A percentile compares a stretch with the other conserved stretches of the same genome.
phyloP scores from a whole-genome alignment of 2,329 filamentous ascomycete genomes.

The Lasiodiplodia citricola region DNA sequence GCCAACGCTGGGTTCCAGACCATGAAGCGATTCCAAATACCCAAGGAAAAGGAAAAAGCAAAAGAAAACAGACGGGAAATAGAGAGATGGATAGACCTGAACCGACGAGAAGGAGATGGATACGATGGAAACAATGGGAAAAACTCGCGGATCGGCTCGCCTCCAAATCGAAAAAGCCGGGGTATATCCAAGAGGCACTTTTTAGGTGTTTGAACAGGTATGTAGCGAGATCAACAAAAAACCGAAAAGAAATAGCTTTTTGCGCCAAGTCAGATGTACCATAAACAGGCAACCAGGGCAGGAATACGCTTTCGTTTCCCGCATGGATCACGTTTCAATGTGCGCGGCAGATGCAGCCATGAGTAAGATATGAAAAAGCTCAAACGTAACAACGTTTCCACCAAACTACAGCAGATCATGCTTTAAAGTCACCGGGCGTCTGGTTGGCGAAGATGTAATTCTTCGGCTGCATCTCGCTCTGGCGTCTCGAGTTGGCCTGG shows the following conservation, averaged over 20 bases:
- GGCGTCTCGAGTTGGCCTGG: constrained; percentile 32
- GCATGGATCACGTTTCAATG: constrained; percentile 11
- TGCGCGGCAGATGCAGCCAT: constrained; percentile 12
- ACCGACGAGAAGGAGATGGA: constrained; percentile 12
- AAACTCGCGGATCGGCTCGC: constrained; percentile 26
- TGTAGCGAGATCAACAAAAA: constrained; percentile 25
- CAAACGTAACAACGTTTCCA: constrained; percentile 3
- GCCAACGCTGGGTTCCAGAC: constrained; percentile 20
- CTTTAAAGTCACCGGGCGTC: constrained; percentile 50
- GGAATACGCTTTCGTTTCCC: constrained; percentile 18
- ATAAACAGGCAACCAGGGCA: constrained; percentile 15
- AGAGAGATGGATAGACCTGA: constrained; percentile 8
- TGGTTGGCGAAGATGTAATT: constrained; percentile 56
- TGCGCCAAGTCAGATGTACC: constrained; percentile 19
- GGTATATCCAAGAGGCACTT: constrained; percentile 27
- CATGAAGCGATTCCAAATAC: constrained; percentile 19
- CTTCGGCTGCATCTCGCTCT: constrained; percentile 44
- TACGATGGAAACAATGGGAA: constrained; percentile 9
- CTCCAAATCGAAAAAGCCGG: constrained; percentile 26
- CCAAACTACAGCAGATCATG: constrained; percentile 17
- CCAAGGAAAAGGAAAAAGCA: constrained; percentile 10
- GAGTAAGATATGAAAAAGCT: constrained; percentile 12
- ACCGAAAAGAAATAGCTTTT: constrained; percentile 17
- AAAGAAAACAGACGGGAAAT: not conserved
- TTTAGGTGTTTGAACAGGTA: constrained; percentile 24